These are phyloP conservation scores for Kondoa malvinella DNA, from an alignment of 768 basidiomycete species.

Conservation along the genomic window DNA sequence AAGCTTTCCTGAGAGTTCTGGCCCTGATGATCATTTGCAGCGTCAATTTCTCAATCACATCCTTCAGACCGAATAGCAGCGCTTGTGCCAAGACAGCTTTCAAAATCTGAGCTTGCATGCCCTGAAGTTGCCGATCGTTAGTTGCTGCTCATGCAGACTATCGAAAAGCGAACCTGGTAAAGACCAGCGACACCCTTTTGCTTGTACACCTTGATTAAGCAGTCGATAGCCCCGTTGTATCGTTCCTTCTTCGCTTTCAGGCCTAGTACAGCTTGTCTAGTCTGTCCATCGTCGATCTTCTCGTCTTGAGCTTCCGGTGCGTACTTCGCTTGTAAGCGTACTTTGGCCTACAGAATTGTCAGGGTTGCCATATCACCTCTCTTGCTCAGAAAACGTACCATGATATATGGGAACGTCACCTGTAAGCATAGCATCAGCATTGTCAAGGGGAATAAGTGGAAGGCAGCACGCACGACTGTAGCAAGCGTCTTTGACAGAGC, in stretches of 20 bases:
- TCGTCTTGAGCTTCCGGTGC: conserved; percentile 33
- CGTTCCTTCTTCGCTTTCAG: conserved; percentile 31
- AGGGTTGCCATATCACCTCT: background rate
- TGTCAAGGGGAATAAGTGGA: background rate
- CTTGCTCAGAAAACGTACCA: conserved; percentile 39
- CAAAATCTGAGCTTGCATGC: conserved; percentile 87
- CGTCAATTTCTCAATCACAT: conserved; percentile 84
- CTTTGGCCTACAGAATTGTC: conserved; percentile 41
- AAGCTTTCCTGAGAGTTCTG: background rate
- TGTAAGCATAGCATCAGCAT: conserved; percentile 28
- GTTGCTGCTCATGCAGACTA: background rate
- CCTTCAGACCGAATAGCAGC: conserved; percentile 89
- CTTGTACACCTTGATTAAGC: conserved; percentile 53
- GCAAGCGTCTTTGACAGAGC: conserved; percentile 88
- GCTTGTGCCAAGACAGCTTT: conserved; percentile 94
- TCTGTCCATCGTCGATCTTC: conserved; percentile 6
- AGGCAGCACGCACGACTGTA: conserved; percentile 54
- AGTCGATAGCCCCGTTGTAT: conserved; percentile 57
- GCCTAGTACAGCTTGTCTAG: conserved; percentile 21
- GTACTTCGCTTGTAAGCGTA: conserved; percentile 74
- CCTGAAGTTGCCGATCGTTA: conserved; percentile 37
- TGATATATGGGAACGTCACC: conserved; percentile 91
- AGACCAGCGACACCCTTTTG: conserved; percentile 74
- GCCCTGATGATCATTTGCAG: conserved; percentile 29
- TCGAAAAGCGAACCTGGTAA: conserved; percentile 57